Base-by-base conservation (phyloP, 2,329 filamentous ascomycete genomes). In the Fusarium illudens region DNA sequence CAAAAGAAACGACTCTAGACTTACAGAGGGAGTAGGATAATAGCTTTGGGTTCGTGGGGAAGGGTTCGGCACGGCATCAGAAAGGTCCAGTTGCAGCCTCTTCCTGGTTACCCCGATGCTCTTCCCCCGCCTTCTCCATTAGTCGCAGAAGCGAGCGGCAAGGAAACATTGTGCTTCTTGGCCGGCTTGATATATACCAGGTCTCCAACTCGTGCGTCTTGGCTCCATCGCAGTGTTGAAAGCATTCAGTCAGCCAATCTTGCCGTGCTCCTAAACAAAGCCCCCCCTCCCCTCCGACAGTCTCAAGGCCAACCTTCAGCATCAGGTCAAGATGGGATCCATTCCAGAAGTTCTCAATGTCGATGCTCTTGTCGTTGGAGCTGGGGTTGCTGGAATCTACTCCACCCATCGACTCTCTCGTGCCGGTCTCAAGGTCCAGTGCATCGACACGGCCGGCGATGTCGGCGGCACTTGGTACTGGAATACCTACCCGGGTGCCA, bases 381-480 rank as follows among this genome's bases (percentile, higher is more conserved):
- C 62, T 4, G 59, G 62, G 2, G 49, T 59, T 2, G 59, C 37
- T 4, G 59, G 59, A 11, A 65, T 65, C 6, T 65, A 65, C 29
- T 27, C 42, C 4, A 59, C 59, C 11, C 53, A 65, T 7, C 25
- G 34, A 9, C 55, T 65, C 4, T 55, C 42, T 0, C 39, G 33
- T 4, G 15, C 27, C 1, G 62, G 62, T 4, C 44, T 62, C n/a
- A 39, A 52, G 7, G 55, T 62, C 10, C 19, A 22, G 2, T 62
- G 59, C 25, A 62, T 65, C 15, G 62, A 65, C n/a, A 42, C 20
- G 2, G 62, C 59, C 13, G 17, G 34, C 12, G 50, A 62, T 42
- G 62, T 62, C 12, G 62, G 59, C 2, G 62, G 59, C 2, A 62
- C 59, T 4, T 65, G 62, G 59, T 62, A 59, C 27, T 65, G 59